Base-by-base conservation (phyloP, 75 land plant species). In the Sequoiadendron giganteum region DNA sequence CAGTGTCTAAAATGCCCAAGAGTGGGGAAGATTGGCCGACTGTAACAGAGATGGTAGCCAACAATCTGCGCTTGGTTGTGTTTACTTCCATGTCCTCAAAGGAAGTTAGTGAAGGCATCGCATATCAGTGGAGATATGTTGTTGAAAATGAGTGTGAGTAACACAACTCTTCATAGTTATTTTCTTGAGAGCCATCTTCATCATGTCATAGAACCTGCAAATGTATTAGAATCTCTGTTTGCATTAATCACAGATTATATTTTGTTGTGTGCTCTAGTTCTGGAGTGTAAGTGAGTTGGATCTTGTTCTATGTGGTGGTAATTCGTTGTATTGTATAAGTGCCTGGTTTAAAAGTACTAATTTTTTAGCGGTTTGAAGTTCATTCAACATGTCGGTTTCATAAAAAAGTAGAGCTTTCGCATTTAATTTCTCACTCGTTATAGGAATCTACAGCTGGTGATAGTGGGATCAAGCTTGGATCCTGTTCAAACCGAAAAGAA, bases 11-110 rank as follows among this genome's bases (percentile, higher is more conserved):
- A 84, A 96, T 96, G 98, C 98, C 98, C 0, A 92, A 80, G 32
- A 91, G 93, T 84, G 97, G 95, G 76, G 91, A 85, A 78, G 95
- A 96, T 88, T 96, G 98, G 98, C 98, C 98, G 5, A 93, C 90
- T 38, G 91, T 96, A 21, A 92, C 90, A 25, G 93, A 95, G 30
- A 96, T 96, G 98, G 90, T 93, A n/a, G 89, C 90, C 14, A 87
- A 88, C 19, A 96, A 96, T 72, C 88, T 92, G 38, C 87, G 98
- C 13, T 89, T 96, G 56, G 85, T 96, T 14, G 98, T 96, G 65
- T 96, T 96, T 89, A 93, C 95, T 56, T 95, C 97, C 34, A 88
- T 83, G 85, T 65, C 93, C 43, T 91, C 97, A 43, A 96, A 96
- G 90, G 98, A 96, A 89, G 91, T 91, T 30, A 90, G 84, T 45